Evolutionary conservation across 345 rosid genomes (phyloP), one percentile per base, ranked within the genome.

Genomic region (Clausena lansium): DNA sequence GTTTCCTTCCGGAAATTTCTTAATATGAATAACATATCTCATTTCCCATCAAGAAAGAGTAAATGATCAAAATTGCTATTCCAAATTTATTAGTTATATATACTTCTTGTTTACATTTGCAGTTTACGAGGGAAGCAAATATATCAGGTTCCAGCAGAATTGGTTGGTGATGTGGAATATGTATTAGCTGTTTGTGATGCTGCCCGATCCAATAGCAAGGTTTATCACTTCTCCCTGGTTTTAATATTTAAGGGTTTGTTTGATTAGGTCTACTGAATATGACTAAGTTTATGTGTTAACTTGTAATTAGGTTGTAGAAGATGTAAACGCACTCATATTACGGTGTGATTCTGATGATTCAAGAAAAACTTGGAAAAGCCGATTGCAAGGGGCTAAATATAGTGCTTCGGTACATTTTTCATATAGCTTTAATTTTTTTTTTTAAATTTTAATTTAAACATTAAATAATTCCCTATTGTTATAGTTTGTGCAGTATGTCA

Each of bases 71-170:
- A 58, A 57, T 72, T 57, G 65, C 7, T 35, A 57, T 72, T 57
- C 36, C 66, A 13, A 13, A 11, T 14, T 9, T 75, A 58, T 62
- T 58, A 45, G 71, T 63, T 64, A 75, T 77, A 47, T 79, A 25
- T 73, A 47, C 64, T 76, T 84, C 52, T 77, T 39, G 57, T 60
- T 83, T 80, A 24, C 45, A 83, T 14, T 36, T 68, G 72, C 80
- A 96, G 99, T 79, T 84, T 96, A 80, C 91, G 94, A 20, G 97
- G 97, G 78, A 96, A 96, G 83, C 98, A 96, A 67, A 78, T 85
- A 60, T 84, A 81, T 86, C 93, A 82, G 77, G 87, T 96, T 82
- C 92, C 98, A 54, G 83, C 82, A 14, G 93, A 88, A 79, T 85
- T 86, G 74, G 87, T 92, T 50, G 97, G 97, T 71, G 92, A 87